A percentile compares a stretch with the other conserved stretches of the same genome.
phyloP scores from a whole-genome alignment of 345 rosid genomes.

The Sonneratia caseolaris region DNA sequence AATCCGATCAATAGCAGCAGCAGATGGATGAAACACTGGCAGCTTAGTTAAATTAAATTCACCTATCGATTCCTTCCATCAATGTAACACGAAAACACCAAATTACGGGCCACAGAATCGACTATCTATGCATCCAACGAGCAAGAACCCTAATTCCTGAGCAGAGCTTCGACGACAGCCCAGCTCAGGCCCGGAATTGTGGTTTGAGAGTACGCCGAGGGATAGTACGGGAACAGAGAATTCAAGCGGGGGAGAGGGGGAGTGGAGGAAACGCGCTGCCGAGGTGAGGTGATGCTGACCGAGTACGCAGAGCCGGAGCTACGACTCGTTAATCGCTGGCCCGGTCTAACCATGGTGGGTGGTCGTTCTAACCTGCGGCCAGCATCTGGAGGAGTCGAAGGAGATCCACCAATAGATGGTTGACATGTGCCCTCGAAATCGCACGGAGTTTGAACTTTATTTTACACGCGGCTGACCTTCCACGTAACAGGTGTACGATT shows the following conservation, averaged over 20 bases:
- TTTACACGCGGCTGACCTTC: no score
- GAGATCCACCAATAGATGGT: background rate
- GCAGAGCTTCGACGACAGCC: no score
- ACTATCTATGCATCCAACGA: background rate
- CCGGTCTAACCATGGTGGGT: background rate
- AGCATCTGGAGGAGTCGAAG: background rate
- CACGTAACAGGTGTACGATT: no score
- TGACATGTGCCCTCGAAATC: background rate
- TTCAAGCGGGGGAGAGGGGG: background rate
- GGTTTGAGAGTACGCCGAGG: background rate
- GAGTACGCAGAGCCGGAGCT: background rate
- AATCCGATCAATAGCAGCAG: background rate
- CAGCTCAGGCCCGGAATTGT: no score
- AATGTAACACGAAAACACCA: background rate
- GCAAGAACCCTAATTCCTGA: background rate
- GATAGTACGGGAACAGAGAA: background rate
- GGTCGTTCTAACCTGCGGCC: slow-evolving; percentile 1
- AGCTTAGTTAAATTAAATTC: background rate
- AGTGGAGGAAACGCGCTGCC: background rate
- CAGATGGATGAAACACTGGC: background rate
- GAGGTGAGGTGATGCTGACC: background rate
- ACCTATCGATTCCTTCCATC: slow-evolving; percentile 1
- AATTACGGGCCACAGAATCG: background rate
- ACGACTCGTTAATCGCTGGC: background rate
- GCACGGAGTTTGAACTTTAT: no score